Evolutionary conservation across 1,284 basidiomycete genomes (phyloP).

Genomic region (Trichosporon sp.): DNA sequence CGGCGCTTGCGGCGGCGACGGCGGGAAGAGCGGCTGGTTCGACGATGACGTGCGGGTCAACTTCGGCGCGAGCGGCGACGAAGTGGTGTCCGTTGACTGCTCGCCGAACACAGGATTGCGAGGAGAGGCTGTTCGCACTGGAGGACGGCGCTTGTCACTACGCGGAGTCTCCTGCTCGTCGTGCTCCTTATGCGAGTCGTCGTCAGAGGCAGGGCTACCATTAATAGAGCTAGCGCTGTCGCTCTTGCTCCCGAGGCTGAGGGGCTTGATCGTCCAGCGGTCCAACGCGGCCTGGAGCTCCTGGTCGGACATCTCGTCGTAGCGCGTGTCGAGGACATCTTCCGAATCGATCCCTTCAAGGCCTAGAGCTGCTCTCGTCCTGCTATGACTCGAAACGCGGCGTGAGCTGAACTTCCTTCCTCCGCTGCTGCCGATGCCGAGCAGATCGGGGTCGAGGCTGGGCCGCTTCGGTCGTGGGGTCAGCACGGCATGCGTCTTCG

Average conservation of each 20-base stretch:
- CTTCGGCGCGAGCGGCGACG: not conserved
- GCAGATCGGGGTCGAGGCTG: conserved; percentile 6
- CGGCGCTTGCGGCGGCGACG: conserved; percentile 30
- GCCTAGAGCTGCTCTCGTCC: conserved; percentile 20
- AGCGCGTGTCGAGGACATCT: conserved; percentile 32
- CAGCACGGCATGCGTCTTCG: not conserved
- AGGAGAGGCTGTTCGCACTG: no score
- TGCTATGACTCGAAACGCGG: not conserved
- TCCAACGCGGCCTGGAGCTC: conserved; percentile 26
- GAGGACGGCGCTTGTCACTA: no score
- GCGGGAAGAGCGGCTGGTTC: conserved; percentile 32
- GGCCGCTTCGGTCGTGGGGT: not conserved
- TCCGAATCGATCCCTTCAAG: conserved; percentile 32
- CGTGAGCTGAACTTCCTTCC: not conserved
- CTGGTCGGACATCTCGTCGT: conserved; percentile 36
- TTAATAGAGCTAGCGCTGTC: not conserved
- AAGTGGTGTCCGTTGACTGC: not conserved
- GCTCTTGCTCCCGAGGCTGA: not conserved
- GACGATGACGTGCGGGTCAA: not conserved
- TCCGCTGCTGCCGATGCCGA: conserved; percentile 3
- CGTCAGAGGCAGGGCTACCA: no score
- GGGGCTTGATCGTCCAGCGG: not conserved
- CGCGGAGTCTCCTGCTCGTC: not conserved
- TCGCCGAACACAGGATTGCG: no score
- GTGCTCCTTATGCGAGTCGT: not conserved